Base-by-base conservation (phyloP, 202 grass and related monocot genomes). In the Bolboschoenoplectus hybrid region DNA sequence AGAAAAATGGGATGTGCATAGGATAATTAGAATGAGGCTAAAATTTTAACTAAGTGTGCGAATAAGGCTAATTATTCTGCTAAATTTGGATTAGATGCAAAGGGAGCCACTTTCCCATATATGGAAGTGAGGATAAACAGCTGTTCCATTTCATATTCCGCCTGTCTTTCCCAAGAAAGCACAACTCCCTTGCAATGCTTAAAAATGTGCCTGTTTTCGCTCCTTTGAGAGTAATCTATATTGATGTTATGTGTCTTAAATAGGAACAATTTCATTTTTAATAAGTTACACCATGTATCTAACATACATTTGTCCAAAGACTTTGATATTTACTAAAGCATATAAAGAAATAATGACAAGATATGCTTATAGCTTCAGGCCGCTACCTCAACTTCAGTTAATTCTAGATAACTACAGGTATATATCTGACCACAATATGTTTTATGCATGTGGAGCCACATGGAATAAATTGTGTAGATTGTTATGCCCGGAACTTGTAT, bases 91-190 rank as follows among this genome's bases (percentile, higher is more conserved):
- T 46, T 44, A 71, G 67, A 71, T 69, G 67, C 14, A 69, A 69
- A 43, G 34, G 9, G 11, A 67, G 32, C 5, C 35, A 67, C 35
- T 67, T 66, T 34, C 2, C 63, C 32, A 2, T 11, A 38, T 66
- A 66, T 66, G 63, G 63, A 66, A 36, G 63, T 69, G 38, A 69
- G 66, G 67, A 17, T 44, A 69, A 69, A 69, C 67, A 69, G 67
- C 39, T 69, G 67, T 69, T 69, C 67, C 67, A 44, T 69, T 69
- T 69, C 13, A 44, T 71, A 45, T 71, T 71, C 40, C 67, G 46
- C 5, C 40, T 46, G 14, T 20, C 40, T 19, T 19, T 71, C 41
- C 67, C 14, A 44, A 71, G 2, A 71, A 71, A 71, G 6, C 40
- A 71, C 16, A 14, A 67, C 35, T 6, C 36, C 12, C 34, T 40